Evolutionary conservation across 495 filamentous ascomycete species (phyloP).

Genomic region (Penicillium chermesinum): DNA sequence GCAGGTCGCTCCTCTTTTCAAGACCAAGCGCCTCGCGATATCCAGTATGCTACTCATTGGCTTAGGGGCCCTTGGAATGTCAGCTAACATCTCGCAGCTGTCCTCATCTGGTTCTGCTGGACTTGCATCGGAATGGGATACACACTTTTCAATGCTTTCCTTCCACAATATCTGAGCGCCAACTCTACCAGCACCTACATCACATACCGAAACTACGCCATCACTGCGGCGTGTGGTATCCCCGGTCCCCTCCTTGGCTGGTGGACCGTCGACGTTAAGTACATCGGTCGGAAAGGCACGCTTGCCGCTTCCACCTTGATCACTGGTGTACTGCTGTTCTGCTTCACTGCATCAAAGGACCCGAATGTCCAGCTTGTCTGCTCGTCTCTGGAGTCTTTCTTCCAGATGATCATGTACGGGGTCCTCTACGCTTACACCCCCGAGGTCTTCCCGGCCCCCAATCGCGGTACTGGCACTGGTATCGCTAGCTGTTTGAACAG

Average conservation of each 20-base stretch:
- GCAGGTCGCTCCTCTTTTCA: conserved; percentile 45
- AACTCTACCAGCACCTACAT: conserved; percentile 30
- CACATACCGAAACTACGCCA: conserved; percentile 52
- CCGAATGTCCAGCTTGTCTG: conserved; percentile 43
- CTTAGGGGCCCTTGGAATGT: background rate
- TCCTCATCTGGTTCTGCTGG: conserved; percentile 45
- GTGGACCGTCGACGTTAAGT: conserved; percentile 42
- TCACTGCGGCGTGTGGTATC: conserved; percentile 49
- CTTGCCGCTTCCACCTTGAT: conserved; percentile 45
- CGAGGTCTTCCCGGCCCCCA: conserved; percentile 51
- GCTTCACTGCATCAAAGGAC: conserved; percentile 42
- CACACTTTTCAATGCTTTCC: conserved; percentile 47
- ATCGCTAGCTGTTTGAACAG: conserved; percentile 50
- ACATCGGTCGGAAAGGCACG: conserved; percentile 51
- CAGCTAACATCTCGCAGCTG: conserved; percentile 12
- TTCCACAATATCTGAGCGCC: conserved; percentile 45
- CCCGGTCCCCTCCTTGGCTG: conserved; percentile 48
- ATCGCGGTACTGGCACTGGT: conserved; percentile 51
- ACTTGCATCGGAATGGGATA: conserved; percentile 46
- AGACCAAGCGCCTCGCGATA: conserved; percentile 35
- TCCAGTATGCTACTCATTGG: conserved; percentile 23
- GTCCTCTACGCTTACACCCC: conserved; percentile 53
- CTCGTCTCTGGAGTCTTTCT: conserved; percentile 45
- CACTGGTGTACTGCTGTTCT: conserved; percentile 48
- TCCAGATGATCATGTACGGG: conserved; percentile 53